Evolutionary conservation across 1,284 basidiomycete genomes (phyloP).

Genomic region (Apiotrichum gamsii): DNA sequence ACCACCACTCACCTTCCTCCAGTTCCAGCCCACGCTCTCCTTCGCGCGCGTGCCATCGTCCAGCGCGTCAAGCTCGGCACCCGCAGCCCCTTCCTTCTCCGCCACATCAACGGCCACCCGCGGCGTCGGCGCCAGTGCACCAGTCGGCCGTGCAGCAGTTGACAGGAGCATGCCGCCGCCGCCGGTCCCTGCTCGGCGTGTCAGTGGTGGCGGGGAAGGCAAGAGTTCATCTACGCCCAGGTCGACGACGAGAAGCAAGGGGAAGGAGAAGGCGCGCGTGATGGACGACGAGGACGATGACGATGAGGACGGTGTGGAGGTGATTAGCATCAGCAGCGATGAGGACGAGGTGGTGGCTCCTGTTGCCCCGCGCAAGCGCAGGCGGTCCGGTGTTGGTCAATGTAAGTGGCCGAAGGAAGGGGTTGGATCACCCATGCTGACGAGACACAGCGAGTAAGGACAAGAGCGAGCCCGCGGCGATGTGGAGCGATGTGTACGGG

Average conservation of each 20-base stretch:
- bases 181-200: not conserved
- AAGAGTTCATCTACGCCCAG: too few relatives aligned
- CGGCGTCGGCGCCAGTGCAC: too few relatives aligned
- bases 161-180: conserved; percentile 17
- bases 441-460: too few relatives aligned
- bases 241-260: not conserved
- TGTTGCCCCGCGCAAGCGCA: not conserved
- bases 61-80: too few relatives aligned
- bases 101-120: too few relatives aligned
- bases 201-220: not conserved
- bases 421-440: too few relatives aligned
- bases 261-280: conserved; percentile 52
- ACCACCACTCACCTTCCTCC: conserved; percentile 4
- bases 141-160: too few relatives aligned
- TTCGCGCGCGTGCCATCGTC: conserved; percentile 12
- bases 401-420: too few relatives aligned
- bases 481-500: conserved; percentile 75
- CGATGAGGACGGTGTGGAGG: conserved; percentile 15
- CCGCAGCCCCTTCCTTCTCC: too few relatives aligned
- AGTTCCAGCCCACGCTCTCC: conserved; percentile 36
- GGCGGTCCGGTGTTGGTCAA: too few relatives aligned
- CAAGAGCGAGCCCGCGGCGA: conserved; percentile 7
- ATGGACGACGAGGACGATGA: conserved; percentile 5
- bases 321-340: conserved; percentile 29
- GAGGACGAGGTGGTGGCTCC: conserved; percentile 17